phyloP scores from a whole-genome alignment of 352 stramenopile genomes.

The Thraustochytrium striatum region DNA sequence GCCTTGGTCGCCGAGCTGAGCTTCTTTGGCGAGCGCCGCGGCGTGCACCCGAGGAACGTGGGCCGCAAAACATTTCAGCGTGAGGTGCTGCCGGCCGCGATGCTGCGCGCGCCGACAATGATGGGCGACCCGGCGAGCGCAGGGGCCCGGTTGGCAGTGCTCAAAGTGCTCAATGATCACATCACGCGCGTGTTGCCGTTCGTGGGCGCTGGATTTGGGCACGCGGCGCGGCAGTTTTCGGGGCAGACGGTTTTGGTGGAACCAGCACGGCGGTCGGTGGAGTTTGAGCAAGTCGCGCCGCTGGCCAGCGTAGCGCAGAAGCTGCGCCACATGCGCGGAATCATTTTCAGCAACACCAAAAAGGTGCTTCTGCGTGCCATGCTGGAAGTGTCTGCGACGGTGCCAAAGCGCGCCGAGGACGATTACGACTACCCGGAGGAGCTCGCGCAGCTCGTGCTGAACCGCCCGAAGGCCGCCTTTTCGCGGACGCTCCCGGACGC shows the following conservation, averaged over 20 bases:
- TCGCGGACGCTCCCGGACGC: constrained; percentile 59
- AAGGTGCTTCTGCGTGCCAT: constrained; percentile 67
- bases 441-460: constrained; percentile 71
- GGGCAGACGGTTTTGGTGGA: neutral
- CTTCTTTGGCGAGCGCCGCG: constrained; percentile 47
- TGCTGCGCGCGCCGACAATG: neutral
- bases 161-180: constrained; percentile 71
- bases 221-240: constrained; percentile 35
- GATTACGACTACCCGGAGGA: constrained; percentile 86
- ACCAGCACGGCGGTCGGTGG: too few species aligned
- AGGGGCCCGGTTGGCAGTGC: constrained; percentile 62
- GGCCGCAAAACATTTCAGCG: constrained; percentile 11
- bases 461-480: constrained; percentile 72
- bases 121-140: constrained; percentile 48
- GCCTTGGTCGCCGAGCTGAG: constrained; percentile 41
- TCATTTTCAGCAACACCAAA: constrained; percentile 72
- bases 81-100: constrained; percentile 6
- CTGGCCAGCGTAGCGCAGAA: constrained; percentile 23
- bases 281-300: neutral
- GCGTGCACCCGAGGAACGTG: constrained; percentile 33
- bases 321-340: constrained; percentile 64
- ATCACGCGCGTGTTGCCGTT: constrained; percentile 65
- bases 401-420: constrained; percentile 72
- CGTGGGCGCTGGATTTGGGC: constrained; percentile 71
- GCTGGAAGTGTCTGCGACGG: constrained; percentile 69